Conservation (phyloP, 2,329 filamentous ascomycete genomes). For the Sphaerostilbella broomeana region DNA sequence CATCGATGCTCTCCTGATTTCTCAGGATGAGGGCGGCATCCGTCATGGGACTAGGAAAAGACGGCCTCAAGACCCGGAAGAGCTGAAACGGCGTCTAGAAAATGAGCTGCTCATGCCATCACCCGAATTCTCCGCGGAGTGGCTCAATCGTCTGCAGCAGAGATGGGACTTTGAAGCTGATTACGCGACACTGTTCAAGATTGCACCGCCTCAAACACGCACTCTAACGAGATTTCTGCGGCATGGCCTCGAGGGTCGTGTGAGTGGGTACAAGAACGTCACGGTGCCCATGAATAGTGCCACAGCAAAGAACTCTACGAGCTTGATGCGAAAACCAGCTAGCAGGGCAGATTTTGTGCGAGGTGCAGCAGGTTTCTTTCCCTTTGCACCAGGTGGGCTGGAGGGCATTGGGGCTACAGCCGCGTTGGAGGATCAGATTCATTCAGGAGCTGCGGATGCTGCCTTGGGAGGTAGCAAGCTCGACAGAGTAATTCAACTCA, state of each 20-base stretch:
- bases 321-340: conserved; percentile 77
- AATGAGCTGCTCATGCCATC: conserved; percentile 73
- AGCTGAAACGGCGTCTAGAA: conserved; percentile 66
- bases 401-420: conserved; percentile 82
- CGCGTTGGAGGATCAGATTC: conserved; percentile 70
- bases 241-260: conserved; percentile 84
- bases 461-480: conserved; percentile 51
- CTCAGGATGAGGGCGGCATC: conserved; percentile 19
- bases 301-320: conserved; percentile 93
- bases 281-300: conserved; percentile 84
- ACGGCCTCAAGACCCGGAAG: conserved; percentile 42
- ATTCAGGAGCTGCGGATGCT: conserved; percentile 42
- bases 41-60: conserved; percentile 12
- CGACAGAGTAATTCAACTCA: conserved; percentile 81
- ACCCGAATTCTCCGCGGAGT: conserved; percentile 69
- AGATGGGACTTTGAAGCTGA: conserved; percentile 77
- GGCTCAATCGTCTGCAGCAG: conserved; percentile 86
- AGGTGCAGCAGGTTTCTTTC: conserved; percentile 88
- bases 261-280: conserved; percentile 90
- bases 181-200: conserved; percentile 74
- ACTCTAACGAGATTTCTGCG: conserved; percentile 91
- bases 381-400: conserved; percentile 84
- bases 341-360: conserved; percentile 84
- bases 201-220: conserved; percentile 85
- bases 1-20: conserved; percentile 30